Percentiles rank a stretch among this genome's conserved stretches.
phyloP scores from a whole-genome alignment of 768 basidiomycete genomes.

The Amanita rubescens region DNA sequence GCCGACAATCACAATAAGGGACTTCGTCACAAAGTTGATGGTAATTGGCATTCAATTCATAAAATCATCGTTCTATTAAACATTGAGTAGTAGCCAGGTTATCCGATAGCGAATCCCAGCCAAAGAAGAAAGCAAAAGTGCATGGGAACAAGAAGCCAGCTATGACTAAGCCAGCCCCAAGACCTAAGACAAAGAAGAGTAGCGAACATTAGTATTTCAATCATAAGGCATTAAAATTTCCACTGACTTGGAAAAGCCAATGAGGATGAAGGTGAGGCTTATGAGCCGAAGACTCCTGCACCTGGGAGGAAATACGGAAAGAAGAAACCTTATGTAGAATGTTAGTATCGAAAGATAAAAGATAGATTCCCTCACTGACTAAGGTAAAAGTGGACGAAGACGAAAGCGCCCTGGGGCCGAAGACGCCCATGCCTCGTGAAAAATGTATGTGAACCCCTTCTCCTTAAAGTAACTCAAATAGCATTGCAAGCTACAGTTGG shows the following conservation, averaged over 20 bases:
- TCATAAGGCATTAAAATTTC: background rate
- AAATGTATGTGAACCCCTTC: background rate
- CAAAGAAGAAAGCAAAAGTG: background rate
- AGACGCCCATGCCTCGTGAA: background rate
- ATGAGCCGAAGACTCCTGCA: background rate
- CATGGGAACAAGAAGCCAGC: background rate
- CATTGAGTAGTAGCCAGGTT: background rate
- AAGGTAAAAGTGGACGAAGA: background rate
- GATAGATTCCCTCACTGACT: background rate
- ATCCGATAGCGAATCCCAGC: background rate
- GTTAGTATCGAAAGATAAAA: slow-evolving; percentile 1
- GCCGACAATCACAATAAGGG: background rate
- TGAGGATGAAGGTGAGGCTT: background rate
- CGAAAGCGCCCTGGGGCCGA: background rate
- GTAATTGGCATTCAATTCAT: background rate
- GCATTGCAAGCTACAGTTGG: background rate
- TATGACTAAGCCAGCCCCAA: background rate
- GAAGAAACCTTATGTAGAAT: background rate
- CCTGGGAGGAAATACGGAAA: background rate
- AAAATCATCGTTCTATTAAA: background rate
- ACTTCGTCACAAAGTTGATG: background rate
- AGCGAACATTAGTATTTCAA: background rate
- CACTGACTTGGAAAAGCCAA: background rate
- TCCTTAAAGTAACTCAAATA: background rate
- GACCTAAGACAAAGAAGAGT: background rate